Percentiles rank a stretch among this genome's conserved stretches.
phyloP scores from a whole-genome alignment of 176 grass and related monocot genomes.

The Rhipidocladum racemiflorum region DNA sequence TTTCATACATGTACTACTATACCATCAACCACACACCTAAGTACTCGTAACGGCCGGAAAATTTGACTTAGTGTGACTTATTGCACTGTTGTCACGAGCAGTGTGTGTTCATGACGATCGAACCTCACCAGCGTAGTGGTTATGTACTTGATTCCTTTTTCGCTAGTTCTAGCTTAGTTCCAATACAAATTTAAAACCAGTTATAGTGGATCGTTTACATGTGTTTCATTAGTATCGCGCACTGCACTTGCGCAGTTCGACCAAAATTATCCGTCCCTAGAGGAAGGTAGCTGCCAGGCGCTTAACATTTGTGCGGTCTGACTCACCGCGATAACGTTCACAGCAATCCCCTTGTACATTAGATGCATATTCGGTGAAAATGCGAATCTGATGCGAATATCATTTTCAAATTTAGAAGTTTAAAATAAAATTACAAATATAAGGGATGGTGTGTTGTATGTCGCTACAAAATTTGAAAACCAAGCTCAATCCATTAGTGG shows the following conservation, averaged over 20 bases:
- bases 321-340: background rate
- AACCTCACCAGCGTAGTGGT: background rate
- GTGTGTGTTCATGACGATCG: too few relatives aligned
- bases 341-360: background rate
- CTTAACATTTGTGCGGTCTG: background rate
- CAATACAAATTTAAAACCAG: background rate
- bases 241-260: background rate
- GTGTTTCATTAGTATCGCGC: background rate
- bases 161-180: background rate
- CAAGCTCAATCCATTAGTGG: too few relatives aligned
- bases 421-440: too few relatives aligned
- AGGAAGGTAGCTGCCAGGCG: background rate
- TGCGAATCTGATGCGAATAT: too few relatives aligned
- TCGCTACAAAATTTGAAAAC: too few relatives aligned
- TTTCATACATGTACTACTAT: too few relatives aligned
- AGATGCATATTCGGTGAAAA: background rate
- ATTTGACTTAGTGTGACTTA: too few relatives aligned
- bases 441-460: too few relatives aligned
- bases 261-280: background rate
- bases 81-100: too few relatives aligned
- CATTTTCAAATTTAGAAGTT: too few relatives aligned
- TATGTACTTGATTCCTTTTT: background rate
- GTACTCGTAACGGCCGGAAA: too few relatives aligned
- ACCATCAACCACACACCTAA: too few relatives aligned
- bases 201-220: background rate